A percentile compares a stretch with the other conserved stretches of the same genome.
These are phyloP conservation scores for Trichoderma sp. DNA, from an alignment of 2,329 filamentous ascomycete genomes.

Conservation along the genomic window DNA sequence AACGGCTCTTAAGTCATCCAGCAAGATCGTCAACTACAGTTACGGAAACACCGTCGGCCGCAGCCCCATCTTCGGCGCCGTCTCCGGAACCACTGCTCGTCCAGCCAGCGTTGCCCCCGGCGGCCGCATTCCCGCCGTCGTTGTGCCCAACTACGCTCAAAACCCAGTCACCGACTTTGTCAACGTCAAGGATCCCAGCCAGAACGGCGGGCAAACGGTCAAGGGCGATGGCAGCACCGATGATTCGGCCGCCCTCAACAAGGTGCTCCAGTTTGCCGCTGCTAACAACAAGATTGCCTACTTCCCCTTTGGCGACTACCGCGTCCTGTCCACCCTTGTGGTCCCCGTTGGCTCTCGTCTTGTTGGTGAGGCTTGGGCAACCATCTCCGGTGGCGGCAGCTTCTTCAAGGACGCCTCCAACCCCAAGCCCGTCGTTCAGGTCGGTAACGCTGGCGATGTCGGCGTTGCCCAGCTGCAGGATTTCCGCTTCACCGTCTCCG, in stretches of 20 bases:
- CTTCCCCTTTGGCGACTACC: conserved; percentile 32
- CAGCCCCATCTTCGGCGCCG: conserved; percentile 40
- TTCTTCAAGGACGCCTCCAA: conserved; percentile 43
- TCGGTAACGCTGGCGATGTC: conserved; percentile 50
- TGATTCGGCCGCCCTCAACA: conserved; percentile 39
- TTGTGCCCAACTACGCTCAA: conserved; percentile 41
- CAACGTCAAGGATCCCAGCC: conserved; percentile 39
- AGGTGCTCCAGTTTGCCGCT: conserved; percentile 38
- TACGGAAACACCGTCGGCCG: conserved; percentile 44
- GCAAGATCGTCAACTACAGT: conserved; percentile 40
- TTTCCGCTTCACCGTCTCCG: conserved; percentile 50
- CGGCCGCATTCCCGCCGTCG: conserved; percentile 37
- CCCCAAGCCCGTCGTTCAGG: conserved; percentile 48
- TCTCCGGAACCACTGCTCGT: conserved; percentile 31
- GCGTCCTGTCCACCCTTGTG: conserved; percentile 28
- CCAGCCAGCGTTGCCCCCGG: conserved; percentile 37
- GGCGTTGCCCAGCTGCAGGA: conserved; percentile 51
- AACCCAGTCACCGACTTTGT: conserved; percentile 31
- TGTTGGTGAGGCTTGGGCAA: conserved; percentile 55
- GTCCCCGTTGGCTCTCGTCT: conserved; percentile 46
- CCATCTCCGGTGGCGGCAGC: conserved; percentile 46
- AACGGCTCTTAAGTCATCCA: conserved; percentile 31
- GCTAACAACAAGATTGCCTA: conserved; percentile 31
- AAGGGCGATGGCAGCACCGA: conserved; percentile 40
- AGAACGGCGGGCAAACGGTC: conserved; percentile 32